Percentiles rank a stretch among this genome's conserved stretches.
Conservation (phyloP, 2,329 filamentous ascomycete genomes). For the Colletotrichum agaves region DNA sequence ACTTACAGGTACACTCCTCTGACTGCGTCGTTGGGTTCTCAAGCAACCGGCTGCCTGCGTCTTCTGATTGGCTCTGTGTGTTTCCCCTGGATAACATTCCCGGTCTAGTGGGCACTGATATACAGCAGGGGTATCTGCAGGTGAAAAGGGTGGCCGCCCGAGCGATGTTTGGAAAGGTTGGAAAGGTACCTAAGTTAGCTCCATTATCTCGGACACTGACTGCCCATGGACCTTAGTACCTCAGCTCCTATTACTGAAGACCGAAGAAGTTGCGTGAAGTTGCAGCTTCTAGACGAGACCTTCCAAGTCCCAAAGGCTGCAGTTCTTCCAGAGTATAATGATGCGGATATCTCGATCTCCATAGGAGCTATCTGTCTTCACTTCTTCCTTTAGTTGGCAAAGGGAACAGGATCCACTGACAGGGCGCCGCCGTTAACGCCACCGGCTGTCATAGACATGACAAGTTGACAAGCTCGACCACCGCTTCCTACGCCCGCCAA, state of each 20-base stretch:
- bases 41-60: slow-evolving; percentile 1
- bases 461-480: slow-evolving; percentile 11
- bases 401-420: neutral
- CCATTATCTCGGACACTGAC: slow-evolving; percentile 2
- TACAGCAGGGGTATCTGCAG: slow-evolving; percentile 31
- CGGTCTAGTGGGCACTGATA: slow-evolving; percentile 18
- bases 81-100: slow-evolving; percentile 19
- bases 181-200: neutral
- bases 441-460: slow-evolving; percentile 3
- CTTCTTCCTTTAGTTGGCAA: neutral
- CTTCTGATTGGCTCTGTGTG: slow-evolving; percentile 19
- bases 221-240: neutral
- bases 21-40: neutral
- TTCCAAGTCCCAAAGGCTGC: neutral
- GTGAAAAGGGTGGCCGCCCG: slow-evolving; percentile 17
- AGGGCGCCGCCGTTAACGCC: neutral
- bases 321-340: neutral
- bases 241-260: neutral
- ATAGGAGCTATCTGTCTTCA: neutral
- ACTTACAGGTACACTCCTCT: slow-evolving; percentile 2
- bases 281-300: neutral
- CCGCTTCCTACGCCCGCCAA: neutral
- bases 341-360: neutral
- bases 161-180: neutral
- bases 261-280: too few species aligned